A percentile compares a stretch with the other conserved stretches of the same genome.
Evolutionary conservation across 176 grass and related monocot genomes (phyloP).

Genomic region (Elymus sibiricus): DNA sequence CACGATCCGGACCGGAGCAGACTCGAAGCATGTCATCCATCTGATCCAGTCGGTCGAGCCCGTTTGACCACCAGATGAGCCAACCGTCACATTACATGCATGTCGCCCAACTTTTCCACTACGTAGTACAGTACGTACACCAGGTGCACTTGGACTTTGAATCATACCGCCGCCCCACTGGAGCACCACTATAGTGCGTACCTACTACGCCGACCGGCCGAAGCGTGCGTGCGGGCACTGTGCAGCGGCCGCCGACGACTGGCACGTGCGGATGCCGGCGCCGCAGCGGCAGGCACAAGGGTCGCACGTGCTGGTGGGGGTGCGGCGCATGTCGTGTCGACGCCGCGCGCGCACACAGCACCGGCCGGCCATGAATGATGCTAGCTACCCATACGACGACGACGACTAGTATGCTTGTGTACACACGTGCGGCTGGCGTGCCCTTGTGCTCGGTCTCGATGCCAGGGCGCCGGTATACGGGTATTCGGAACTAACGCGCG

Average conservation of each 20-base stretch:
- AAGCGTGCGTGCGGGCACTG: background rate
- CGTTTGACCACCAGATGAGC: background rate
- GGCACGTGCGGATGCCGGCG: slow-evolving; percentile 2
- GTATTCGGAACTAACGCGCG: no score
- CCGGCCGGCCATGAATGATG: background rate
- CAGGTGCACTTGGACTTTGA: no score
- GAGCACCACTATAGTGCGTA: no score
- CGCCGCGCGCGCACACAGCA: background rate
- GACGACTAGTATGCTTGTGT: no score
- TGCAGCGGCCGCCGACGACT: background rate
- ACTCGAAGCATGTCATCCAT: slow-evolving; percentile 17
- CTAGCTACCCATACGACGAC: background rate
- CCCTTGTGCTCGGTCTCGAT: no score
- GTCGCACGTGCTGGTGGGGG: background rate
- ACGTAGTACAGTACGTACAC: no score
- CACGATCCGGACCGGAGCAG: background rate
- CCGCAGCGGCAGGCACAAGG: background rate
- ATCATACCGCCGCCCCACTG: background rate
- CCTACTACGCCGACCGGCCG: background rate
- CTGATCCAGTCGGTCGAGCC: background rate
- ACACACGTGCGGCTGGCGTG: no score
- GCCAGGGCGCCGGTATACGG: no score
- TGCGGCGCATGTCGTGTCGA: background rate
- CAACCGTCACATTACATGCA: background rate
- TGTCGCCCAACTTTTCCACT: background rate